Evolutionary conservation across 371 early-diverging fungal genomes (phyloP).

Genomic region (Lichtheimia corymbifera): DNA sequence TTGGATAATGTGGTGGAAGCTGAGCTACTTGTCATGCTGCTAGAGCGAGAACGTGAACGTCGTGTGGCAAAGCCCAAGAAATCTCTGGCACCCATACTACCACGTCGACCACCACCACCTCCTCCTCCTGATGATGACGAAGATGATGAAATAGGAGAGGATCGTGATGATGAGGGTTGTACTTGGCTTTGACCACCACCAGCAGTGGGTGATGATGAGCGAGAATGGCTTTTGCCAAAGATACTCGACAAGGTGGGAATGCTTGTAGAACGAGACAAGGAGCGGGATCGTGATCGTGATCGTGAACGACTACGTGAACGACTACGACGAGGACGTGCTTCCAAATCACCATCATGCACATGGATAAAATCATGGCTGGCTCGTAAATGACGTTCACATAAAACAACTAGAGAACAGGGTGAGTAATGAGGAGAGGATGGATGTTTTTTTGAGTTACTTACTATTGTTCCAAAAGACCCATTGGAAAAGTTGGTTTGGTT

Average conservation of each 20-base stretch:
- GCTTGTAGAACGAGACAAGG: conserved; percentile 40
- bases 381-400: conserved; percentile 37
- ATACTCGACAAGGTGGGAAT: conserved; percentile 39
- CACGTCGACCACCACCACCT: no score
- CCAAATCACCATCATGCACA: conserved; percentile 23
- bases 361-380: conserved; percentile 25
- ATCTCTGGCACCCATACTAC: neutral
- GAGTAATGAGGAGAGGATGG: neutral
- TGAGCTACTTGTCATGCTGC: conserved; percentile 13
- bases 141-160: conserved; percentile 9
- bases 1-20: neutral
- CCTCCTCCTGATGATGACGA: no score
- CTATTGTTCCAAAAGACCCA: conserved; percentile 52
- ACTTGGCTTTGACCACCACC: conserved; percentile 1
- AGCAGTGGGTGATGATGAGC: conserved; percentile 38
- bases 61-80: neutral
- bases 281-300: conserved; percentile 44
- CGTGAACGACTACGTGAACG: conserved; percentile 32
- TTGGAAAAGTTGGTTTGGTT: conserved; percentile 36
- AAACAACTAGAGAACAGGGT: conserved; percentile 26
- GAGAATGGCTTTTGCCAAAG: conserved; percentile 29
- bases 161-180: conserved; percentile 16
- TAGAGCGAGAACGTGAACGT: conserved; percentile 10
- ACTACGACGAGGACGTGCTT: neutral
- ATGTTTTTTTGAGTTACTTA: conserved; percentile 9